Evolutionary conservation across 2,329 filamentous ascomycete genomes (phyloP), one percentile per base, ranked within the genome.

Genomic region (Ascochyta viciae-villosae): DNA sequence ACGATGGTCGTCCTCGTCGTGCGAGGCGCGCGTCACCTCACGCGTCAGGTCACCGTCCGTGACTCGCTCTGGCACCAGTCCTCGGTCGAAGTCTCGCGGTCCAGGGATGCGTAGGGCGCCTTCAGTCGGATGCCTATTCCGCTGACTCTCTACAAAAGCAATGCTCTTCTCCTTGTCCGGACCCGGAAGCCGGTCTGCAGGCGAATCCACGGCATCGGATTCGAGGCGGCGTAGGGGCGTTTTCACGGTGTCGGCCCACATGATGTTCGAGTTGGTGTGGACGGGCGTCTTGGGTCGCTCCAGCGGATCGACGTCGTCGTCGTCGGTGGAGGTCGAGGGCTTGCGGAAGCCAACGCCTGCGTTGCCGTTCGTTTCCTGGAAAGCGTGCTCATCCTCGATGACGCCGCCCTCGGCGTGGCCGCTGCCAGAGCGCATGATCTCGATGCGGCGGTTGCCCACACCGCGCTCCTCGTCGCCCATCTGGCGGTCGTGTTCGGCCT

Each of bases 31-130:
- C 38, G 63, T 67, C 9, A 53, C 27, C 19, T 67, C 47, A 37
- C 64, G 61, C 23, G 66, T 52, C 37, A 73, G 44, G 26, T 68
- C 65, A 19, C 72, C 71, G 29, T 80, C 77, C 6, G 78, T 80
- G 13, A 90, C 72, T 19, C 82, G 77, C 63, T 87, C 78, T 3
- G 93, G 93, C 9, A 87, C 81, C 58, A 91, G 83, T 24, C 94
- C 95, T 46, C 87, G 86, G 66, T 99, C 95, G 44, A 89, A 93
- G 70, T 98, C 95, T 65, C 93, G 83, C 1, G 95, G 95, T 19
- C 93, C 93, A 0, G 95, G 95, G 66, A 99, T 98, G 37, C 92
- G 89, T 39, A 98, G 79, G 0, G 92, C 87, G 31, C 88, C 87
- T 52, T 90, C 88, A 59, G 87, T 86, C 1, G 81, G 82, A 51